These are phyloP conservation scores for Acanthamoeba lugdunensis DNA, from an alignment of 208 protist species.

Conservation along the genomic window DNA sequence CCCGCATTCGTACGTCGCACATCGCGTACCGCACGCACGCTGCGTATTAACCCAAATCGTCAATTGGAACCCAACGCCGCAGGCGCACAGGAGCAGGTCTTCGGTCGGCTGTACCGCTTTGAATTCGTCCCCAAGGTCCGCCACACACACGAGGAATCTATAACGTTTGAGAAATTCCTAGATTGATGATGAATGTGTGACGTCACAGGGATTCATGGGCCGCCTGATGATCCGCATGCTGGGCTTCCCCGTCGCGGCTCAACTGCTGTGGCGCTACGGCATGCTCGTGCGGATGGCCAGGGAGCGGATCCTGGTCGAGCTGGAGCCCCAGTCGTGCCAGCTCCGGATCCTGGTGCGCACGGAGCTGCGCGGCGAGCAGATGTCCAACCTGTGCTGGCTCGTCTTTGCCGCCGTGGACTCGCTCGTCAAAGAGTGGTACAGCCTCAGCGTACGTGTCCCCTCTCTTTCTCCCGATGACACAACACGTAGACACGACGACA, in stretches of 20 bases:
- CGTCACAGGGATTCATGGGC: constrained; percentile 22
- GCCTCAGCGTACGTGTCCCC: neutral
- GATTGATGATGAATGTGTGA: no score
- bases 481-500: no score
- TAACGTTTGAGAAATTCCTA: no score
- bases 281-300: neutral
- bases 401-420: constrained; percentile 44
- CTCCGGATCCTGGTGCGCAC: constrained; percentile 44
- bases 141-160: neutral
- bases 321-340: neutral
- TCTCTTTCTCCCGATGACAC: neutral
- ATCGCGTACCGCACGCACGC: neutral
- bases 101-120: constrained; percentile 38
- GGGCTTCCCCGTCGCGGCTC: constrained; percentile 31
- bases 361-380: constrained; percentile 59
- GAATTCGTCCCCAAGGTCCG: constrained; percentile 44
- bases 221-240: constrained; percentile 66
- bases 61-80: no score
- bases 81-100: neutral
- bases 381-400: constrained; percentile 50
- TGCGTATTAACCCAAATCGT: no score
- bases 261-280: constrained; percentile 16
- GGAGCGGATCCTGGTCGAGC: constrained; percentile 53
- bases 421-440: constrained; percentile 68
- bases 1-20: neutral